A percentile compares a stretch with the other conserved stretches of the same genome.
phyloP scores from a whole-genome alignment of 163 green algal genomes.

The Chlorella variabilis region DNA sequence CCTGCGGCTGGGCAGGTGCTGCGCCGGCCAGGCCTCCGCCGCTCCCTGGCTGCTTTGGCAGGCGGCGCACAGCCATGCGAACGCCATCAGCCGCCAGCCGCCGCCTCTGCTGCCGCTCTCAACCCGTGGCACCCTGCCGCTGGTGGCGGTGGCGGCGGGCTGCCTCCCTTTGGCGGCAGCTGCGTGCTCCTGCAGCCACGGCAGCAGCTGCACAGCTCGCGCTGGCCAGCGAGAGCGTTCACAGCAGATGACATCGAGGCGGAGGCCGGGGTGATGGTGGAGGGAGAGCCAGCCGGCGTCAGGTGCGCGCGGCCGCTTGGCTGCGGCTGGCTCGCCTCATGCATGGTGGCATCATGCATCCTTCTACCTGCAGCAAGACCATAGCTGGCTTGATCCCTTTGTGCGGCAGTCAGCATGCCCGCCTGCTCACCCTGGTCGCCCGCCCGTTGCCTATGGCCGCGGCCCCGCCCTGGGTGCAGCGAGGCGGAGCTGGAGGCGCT shows the following conservation, averaged over 20 bases:
- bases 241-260: conserved; percentile 31
- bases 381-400: neutral
- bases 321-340: neutral
- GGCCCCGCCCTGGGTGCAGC: neutral
- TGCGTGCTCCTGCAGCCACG: neutral
- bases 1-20: too few relatives aligned
- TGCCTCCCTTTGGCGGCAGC: neutral
- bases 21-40: neutral
- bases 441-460: too few relatives aligned
- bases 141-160: neutral
- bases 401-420: too few relatives aligned
- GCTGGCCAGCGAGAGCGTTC: conserved; percentile 2
- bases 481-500: conserved; percentile 37
- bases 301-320: neutral
- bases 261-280: conserved; percentile 34
- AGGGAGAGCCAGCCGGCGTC: conserved; percentile 31
- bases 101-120: neutral
- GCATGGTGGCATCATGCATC: neutral
- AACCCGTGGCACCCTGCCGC: neutral
- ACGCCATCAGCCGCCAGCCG: neutral
- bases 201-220: conserved; percentile 7
- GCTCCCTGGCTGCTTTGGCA: neutral
- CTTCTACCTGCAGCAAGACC: neutral
- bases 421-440: too few relatives aligned
- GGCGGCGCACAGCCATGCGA: neutral